Evolutionary conservation across 257 asterid species (phyloP).

Genomic region (Nicotiana undulata): DNA sequence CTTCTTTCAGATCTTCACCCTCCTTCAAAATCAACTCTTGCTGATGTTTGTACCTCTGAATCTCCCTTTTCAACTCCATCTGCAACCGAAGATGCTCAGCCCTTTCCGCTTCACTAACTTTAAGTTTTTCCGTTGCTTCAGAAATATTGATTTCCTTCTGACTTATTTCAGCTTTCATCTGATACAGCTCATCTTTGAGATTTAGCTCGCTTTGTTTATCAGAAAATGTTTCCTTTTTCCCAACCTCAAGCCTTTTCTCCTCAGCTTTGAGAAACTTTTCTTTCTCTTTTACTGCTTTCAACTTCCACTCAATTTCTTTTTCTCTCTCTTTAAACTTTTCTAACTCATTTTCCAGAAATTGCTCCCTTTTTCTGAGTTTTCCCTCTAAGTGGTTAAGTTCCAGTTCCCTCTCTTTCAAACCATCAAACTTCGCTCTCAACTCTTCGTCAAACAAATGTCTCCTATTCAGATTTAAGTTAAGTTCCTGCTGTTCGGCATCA

Average conservation of each 20-base stretch:
- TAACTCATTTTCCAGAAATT: constrained; percentile 48
- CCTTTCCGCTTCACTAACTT: constrained; percentile 45
- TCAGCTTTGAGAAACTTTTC: constrained; percentile 55
- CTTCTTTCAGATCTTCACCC: constrained; percentile 54
- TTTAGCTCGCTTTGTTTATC: constrained; percentile 44
- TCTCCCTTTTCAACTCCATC: constrained; percentile 58
- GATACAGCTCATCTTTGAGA: constrained; percentile 47
- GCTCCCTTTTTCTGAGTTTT: constrained; percentile 56
- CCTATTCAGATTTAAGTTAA: constrained; percentile 50
- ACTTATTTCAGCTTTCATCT: constrained; percentile 46
- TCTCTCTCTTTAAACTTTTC: constrained; percentile 71
- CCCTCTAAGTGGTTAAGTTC: constrained; percentile 62
- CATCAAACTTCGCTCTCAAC: constrained; percentile 35
- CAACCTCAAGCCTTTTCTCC: constrained; percentile 37
- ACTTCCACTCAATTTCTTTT: constrained; percentile 45
- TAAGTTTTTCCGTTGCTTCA: constrained; percentile 47
- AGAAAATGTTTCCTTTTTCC: constrained; percentile 33
- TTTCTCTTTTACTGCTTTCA: constrained; percentile 53
- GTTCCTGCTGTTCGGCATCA: constrained; percentile 42
- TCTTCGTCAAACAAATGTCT: constrained; percentile 48
- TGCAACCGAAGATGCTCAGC: constrained; percentile 43
- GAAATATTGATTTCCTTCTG: constrained; percentile 38
- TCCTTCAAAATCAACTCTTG: constrained; percentile 49
- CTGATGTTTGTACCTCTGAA: constrained; percentile 48
- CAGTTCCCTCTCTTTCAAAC: constrained; percentile 41